Evolutionary conservation across 2,329 filamentous ascomycete genomes (phyloP).

Genomic region (Escovopsis sp.): DNA sequence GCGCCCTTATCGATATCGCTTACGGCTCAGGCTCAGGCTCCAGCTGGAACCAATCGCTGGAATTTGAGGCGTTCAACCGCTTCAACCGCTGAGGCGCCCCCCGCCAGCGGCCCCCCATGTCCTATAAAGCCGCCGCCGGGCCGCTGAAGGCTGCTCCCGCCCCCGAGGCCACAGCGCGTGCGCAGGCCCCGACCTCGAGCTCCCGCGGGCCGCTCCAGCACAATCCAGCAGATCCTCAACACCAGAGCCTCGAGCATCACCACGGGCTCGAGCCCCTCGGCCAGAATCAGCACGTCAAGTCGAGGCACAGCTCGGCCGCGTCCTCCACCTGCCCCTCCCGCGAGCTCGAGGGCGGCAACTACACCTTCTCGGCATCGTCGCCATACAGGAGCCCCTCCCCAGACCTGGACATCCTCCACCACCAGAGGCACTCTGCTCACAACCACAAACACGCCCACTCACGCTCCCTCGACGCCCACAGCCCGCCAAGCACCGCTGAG

Average conservation of each 20-base stretch:
- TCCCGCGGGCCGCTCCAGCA: not conserved
- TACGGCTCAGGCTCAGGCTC: too few species aligned
- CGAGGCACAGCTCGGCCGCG: not conserved
- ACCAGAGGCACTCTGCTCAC: too few species aligned
- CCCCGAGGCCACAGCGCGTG: conserved; percentile 3
- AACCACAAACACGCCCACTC: too few species aligned
- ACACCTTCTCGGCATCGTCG: not conserved
- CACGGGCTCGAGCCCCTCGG: too few species aligned
- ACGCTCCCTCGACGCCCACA: too few species aligned
- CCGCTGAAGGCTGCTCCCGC: conserved; percentile 5
- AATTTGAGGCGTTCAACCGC: not conserved
- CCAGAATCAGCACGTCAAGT: not conserved
- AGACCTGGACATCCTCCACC: not conserved
- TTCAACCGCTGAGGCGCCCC: not conserved
- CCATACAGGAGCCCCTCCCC: not conserved
- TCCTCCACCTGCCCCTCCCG: not conserved
- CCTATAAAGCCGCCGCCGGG: conserved; percentile 3
- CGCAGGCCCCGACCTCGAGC: not conserved
- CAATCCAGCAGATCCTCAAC: not conserved
- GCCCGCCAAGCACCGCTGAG: not conserved
- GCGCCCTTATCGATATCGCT: too few species aligned
- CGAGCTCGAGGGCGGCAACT: not conserved
- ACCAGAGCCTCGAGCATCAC: too few species aligned
- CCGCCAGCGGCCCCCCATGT: not conserved
- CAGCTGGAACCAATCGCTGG: too few species aligned